These are phyloP conservation scores for Penicilliopsis zonata DNA, from an alignment of 495 filamentous ascomycete species.

Conservation along the genomic window DNA sequence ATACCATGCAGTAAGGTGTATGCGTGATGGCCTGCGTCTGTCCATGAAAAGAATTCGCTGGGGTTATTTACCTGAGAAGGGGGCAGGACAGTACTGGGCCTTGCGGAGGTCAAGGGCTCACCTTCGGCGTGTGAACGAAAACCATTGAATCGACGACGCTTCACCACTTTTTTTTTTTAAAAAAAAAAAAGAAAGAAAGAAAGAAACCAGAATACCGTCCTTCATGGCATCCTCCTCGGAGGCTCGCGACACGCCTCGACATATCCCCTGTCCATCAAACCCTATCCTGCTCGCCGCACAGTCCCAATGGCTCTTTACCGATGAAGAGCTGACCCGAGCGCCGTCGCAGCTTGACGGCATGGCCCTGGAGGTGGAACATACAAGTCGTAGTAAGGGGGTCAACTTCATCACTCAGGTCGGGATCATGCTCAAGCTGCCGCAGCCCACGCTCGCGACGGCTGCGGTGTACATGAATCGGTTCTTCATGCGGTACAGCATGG, in stretches of 20 bases:
- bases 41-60: too few relatives aligned
- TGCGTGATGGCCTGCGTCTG: too few relatives aligned
- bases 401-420: slow-evolving; percentile 95
- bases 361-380: slow-evolving; percentile 57
- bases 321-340: slow-evolving; percentile 66
- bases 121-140: background rate
- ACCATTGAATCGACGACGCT: too few relatives aligned
- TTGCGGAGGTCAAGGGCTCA: background rate
- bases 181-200: background rate
- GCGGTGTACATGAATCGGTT: slow-evolving; percentile 90
- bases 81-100: too few relatives aligned
- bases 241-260: slow-evolving; percentile 19
- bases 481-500: slow-evolving; percentile 78
- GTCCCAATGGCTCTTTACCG: slow-evolving; percentile 81
- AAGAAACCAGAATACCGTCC: background rate
- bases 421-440: slow-evolving; percentile 83
- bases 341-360: slow-evolving; percentile 82
- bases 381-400: slow-evolving; percentile 74
- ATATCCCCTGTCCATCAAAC: slow-evolving; percentile 36
- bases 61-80: too few relatives aligned
- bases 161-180: background rate
- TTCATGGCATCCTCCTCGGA: slow-evolving; percentile 22
- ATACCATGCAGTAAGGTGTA: too few relatives aligned
- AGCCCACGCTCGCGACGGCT: slow-evolving; percentile 84
- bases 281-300: slow-evolving; percentile 40